Evolutionary conservation across 257 asterid species (phyloP).

Genomic region (Solanum okadae): DNA sequence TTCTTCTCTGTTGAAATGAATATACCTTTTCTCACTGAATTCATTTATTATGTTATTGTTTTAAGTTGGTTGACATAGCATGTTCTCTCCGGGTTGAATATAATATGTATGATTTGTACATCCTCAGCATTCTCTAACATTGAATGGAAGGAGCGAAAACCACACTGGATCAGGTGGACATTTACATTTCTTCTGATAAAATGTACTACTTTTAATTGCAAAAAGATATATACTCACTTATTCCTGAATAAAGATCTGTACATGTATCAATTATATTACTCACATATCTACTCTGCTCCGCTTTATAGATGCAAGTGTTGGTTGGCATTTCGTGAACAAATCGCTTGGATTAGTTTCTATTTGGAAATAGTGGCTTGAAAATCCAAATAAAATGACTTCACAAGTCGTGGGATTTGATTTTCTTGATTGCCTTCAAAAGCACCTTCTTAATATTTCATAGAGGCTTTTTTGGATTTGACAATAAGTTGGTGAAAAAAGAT

Average conservation of each 20-base stretch:
- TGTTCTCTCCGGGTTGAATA: background rate
- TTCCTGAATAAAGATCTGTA: background rate
- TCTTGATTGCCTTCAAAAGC: background rate
- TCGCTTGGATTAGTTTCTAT: background rate
- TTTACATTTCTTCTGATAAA: background rate
- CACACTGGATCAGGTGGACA: background rate
- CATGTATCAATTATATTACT: background rate
- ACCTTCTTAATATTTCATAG: background rate
- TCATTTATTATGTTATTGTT: too few species aligned
- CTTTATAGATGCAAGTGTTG: background rate
- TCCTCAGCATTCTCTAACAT: background rate
- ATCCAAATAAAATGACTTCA: background rate
- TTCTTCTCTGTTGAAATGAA: background rate
- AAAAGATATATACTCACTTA: background rate
- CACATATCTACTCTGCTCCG: background rate
- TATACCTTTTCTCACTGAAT: background rate
- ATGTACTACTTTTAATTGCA: background rate
- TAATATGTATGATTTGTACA: background rate
- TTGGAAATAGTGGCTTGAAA: background rate
- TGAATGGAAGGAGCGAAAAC: background rate
- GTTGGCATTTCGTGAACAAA: too few species aligned
- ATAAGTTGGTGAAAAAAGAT: background rate
- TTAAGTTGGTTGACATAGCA: background rate
- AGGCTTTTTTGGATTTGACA: background rate
- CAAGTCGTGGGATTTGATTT: background rate